phyloP scores from a whole-genome alignment of 78 protist species.

The Dictyostelium brefeldianum region DNA sequence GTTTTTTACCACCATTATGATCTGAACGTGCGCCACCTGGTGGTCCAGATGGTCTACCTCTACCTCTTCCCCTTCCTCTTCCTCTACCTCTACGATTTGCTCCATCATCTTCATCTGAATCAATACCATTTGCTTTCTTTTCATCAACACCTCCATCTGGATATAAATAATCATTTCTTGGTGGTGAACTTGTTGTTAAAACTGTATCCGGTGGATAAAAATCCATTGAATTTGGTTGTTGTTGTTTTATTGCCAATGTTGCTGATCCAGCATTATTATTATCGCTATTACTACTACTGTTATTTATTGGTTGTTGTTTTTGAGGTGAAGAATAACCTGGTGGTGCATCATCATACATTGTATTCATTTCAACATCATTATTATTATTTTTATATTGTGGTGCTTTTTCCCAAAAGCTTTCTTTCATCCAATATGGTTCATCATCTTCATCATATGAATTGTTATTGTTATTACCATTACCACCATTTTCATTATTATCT shows the following conservation, averaged over 20 bases:
- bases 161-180: not conserved
- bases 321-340: conserved; percentile 69
- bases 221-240: conserved; percentile 20
- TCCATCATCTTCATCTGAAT: not conserved
- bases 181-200: not conserved
- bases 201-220: conserved; percentile 1
- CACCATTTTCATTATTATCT: not conserved
- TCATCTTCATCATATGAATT: conserved; percentile 10
- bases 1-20: not conserved
- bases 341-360: conserved; percentile 37
- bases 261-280: not conserved
- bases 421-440: conserved; percentile 84
- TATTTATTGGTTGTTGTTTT: not conserved
- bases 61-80: conserved; percentile 76
- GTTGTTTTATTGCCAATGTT: not conserved
- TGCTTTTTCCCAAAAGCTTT: conserved; percentile 80
- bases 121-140: not conserved
- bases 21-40: not conserved
- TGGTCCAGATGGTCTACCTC: conserved; percentile 35
- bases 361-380: conserved; percentile 50
- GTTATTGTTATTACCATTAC: not conserved
- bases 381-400: conserved; percentile 27
- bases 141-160: not conserved
- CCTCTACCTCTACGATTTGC: conserved; percentile 50
- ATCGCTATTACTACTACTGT: not conserved